Conservation (phyloP, 2,329 filamentous ascomycete genomes). For the Monosporascus sp. region DNA sequence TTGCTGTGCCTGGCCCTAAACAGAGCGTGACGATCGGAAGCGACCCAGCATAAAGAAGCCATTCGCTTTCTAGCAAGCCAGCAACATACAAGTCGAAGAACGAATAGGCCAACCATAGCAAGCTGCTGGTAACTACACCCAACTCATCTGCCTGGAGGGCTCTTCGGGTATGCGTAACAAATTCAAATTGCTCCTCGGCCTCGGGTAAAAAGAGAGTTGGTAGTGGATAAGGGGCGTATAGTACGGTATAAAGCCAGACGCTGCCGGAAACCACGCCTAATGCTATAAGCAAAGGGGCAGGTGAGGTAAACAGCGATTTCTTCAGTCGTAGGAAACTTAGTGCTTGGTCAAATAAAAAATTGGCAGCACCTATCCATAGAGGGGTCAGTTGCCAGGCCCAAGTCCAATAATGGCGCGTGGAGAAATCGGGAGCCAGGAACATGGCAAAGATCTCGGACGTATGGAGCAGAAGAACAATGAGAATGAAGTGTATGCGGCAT, state of each 20-base stretch:
- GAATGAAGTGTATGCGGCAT: background rate
- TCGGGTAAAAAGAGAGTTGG: too few relatives aligned
- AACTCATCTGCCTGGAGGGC: too few relatives aligned
- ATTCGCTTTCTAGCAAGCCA: conserved; percentile 2
- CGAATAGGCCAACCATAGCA: conserved; percentile 13
- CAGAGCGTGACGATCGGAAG: conserved; percentile 1
- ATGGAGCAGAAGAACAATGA: conserved; percentile 9
- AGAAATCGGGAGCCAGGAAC: conserved; percentile 5
- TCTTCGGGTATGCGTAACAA: background rate
- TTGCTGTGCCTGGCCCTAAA: conserved; percentile 8
- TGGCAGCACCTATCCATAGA: conserved; percentile 9
- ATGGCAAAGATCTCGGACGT: conserved; percentile 3
- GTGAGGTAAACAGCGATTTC: too few relatives aligned
- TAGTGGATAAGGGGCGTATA: too few relatives aligned
- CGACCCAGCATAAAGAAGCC: conserved; percentile 2
- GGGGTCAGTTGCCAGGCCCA: conserved; percentile 13
- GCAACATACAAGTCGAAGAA: conserved; percentile 8
- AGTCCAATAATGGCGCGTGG: conserved; percentile 10
- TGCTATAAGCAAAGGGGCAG: too few relatives aligned
- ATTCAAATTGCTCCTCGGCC: too few relatives aligned
- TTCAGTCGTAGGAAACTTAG: too few relatives aligned
- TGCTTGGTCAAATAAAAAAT: background rate
- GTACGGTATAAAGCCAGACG: too few relatives aligned
- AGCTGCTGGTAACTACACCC: background rate
- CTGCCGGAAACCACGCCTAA: too few relatives aligned